phyloP scores from a whole-genome alignment of 1,284 basidiomycete species.

The Tremellales sp. region DNA sequence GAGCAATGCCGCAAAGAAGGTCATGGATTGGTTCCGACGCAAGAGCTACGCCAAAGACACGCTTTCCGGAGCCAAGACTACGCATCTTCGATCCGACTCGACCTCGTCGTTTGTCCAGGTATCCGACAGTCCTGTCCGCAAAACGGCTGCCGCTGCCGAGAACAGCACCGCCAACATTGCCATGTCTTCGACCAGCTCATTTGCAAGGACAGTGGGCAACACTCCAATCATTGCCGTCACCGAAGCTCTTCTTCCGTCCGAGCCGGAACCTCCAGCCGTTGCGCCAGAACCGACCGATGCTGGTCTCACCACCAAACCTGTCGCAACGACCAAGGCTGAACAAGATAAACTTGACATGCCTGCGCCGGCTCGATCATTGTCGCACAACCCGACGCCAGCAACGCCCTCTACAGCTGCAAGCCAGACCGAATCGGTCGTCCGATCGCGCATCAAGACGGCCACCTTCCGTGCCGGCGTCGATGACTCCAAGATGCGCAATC shows the following conservation, averaged over 20 bases:
- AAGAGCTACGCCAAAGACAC: constrained; percentile 52
- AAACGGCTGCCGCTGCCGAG: constrained; percentile 4
- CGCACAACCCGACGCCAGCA: not conserved
- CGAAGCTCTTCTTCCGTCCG: not conserved
- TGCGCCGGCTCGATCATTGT: not conserved
- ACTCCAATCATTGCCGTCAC: constrained; percentile 14
- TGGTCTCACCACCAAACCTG: not conserved
- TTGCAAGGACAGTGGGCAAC: constrained; percentile 20
- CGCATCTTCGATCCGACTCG: constrained; percentile 24
- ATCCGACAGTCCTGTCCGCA: constrained; percentile 9
- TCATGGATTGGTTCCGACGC: constrained; percentile 62
- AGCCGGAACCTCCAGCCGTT: not conserved
- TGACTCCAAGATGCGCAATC: constrained; percentile 68
- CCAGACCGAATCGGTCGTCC: constrained; percentile 30
- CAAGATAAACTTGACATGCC: not conserved
- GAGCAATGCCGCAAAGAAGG: constrained; percentile 56
- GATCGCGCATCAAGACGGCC: not conserved
- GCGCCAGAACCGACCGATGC: not conserved
- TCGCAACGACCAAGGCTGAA: not conserved
- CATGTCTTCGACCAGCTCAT: constrained; percentile 29
- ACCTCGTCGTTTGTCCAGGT: constrained; percentile 30
- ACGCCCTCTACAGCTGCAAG: constrained; percentile 10
- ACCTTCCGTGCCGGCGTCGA: constrained; percentile 3
- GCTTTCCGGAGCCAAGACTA: constrained; percentile 22
- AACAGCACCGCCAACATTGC: constrained; percentile 16